phyloP scores from a whole-genome alignment of 306 rosid species.

The Mucuna pruriens region DNA sequence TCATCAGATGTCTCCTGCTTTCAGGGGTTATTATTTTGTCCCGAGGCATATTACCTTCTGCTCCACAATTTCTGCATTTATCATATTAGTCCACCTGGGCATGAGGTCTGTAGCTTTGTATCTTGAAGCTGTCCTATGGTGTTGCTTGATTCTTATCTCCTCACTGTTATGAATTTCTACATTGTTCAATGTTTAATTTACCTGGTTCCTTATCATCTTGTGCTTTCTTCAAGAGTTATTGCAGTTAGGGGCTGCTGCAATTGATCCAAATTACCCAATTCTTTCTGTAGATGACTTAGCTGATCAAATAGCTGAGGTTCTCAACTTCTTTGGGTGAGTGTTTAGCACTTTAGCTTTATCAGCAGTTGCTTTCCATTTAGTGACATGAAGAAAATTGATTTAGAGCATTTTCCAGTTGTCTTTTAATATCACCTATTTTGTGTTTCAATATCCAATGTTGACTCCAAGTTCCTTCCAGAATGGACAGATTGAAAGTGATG shows the following conservation, averaged over 20 bases:
- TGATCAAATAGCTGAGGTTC: constrained; percentile 96
- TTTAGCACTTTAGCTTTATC: constrained; percentile 22
- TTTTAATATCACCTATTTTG: background rate
- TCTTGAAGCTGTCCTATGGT: constrained; percentile 34
- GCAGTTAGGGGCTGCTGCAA: constrained; percentile 92
- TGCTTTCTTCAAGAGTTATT: constrained; percentile 72
- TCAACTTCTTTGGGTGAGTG: constrained; percentile 83
- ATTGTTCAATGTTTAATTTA: constrained; percentile 36
- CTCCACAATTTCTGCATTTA: constrained; percentile 98
- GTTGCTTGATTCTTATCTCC: constrained; percentile 31
- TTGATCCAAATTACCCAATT: constrained; percentile 61
- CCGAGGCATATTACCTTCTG: constrained; percentile 85
- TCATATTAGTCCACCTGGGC: constrained; percentile 98
- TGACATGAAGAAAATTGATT: constrained; percentile 10
- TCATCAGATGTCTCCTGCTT: constrained; percentile 95
- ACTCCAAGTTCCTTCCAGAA: constrained; percentile 27
- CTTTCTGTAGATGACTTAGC: constrained; percentile 90
- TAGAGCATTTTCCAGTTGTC: constrained; percentile 2
- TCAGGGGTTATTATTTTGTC: constrained; percentile 92
- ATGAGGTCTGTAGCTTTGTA: constrained; percentile 76
- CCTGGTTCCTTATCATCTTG: constrained; percentile 53
- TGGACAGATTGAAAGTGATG: constrained; percentile 34
- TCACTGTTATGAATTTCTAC: constrained; percentile 12
- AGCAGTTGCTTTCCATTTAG: constrained; percentile 20
- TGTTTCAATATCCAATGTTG: constrained; percentile 4